Evolutionary conservation across 257 asterid species (phyloP).

Genomic region (Przewalskia tangutica): DNA sequence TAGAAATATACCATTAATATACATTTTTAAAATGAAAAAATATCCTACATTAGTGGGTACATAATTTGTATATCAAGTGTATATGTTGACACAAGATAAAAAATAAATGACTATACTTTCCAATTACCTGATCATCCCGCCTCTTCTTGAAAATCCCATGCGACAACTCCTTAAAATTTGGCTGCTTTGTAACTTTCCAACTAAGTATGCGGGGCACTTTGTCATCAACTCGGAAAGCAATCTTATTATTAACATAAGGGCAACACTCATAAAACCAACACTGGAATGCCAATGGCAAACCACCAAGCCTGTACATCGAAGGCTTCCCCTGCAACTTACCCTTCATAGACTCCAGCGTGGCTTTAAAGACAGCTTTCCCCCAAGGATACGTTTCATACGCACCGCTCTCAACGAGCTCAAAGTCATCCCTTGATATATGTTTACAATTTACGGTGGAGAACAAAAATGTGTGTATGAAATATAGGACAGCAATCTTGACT

Average conservation of each 20-base stretch:
- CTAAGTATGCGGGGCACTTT: constrained; percentile 5
- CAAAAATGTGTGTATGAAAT: constrained; percentile 2
- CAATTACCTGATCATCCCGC: background rate
- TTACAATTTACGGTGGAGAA: background rate
- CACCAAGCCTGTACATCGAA: constrained; percentile 3
- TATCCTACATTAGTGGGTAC: background rate
- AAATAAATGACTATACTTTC: background rate
- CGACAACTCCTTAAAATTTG: background rate
- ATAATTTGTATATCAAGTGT: background rate
- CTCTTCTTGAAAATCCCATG: background rate
- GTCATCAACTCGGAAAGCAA: constrained; percentile 5
- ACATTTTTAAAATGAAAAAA: background rate
- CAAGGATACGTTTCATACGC: background rate
- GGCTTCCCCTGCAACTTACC: constrained; percentile 3
- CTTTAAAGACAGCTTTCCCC: constrained; percentile 7
- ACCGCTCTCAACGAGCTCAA: background rate
- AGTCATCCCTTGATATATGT: background rate
- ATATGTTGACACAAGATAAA: background rate
- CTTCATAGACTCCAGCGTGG: background rate
- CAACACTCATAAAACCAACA: constrained; percentile 8
- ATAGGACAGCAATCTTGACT: constrained; percentile 1
- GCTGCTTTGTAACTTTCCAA: background rate
- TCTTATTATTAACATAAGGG: constrained; percentile 1
- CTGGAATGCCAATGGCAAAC: constrained; percentile 1
- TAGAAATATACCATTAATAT: background rate